phyloP scores from a whole-genome alignment of 2,329 filamentous ascomycete species.

The Aspergillus pseudonomiae region DNA sequence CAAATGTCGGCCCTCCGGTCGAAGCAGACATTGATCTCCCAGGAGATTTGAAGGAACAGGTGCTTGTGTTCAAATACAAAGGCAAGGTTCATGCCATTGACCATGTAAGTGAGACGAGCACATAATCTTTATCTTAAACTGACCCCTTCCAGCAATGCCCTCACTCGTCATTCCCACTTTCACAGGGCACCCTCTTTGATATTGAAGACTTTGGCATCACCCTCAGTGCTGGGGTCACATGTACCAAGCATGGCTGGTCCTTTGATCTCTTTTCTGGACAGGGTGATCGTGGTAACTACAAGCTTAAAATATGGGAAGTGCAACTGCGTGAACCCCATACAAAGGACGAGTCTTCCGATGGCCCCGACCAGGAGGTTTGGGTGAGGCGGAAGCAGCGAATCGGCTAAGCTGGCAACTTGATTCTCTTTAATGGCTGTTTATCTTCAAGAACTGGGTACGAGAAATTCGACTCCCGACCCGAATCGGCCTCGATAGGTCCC shows the following conservation, averaged over 20 bases:
- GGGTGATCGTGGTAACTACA: constrained; percentile 65
- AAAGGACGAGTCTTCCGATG: constrained; percentile 2
- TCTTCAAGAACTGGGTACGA: background rate
- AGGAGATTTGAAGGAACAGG: constrained; percentile 58
- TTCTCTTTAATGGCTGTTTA: background rate
- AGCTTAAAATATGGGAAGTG: constrained; percentile 65
- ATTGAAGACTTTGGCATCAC: constrained; percentile 70
- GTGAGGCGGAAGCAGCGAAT: constrained; percentile 39
- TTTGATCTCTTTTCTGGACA: constrained; percentile 69
- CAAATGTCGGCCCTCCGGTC: constrained; percentile 35
- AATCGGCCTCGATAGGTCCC: background rate
- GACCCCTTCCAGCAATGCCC: constrained; percentile 60
- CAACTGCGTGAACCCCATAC: constrained; percentile 49
- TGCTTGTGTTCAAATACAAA: constrained; percentile 66
- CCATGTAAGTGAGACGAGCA: constrained; percentile 53
- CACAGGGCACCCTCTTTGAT: constrained; percentile 65
- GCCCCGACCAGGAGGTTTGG: constrained; percentile 36
- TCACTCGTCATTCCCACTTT: constrained; percentile 68
- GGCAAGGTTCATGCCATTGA: constrained; percentile 69
- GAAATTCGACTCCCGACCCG: background rate
- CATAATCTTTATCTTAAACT: background rate
- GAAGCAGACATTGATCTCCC: constrained; percentile 38
- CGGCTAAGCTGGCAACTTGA: constrained; percentile 18
- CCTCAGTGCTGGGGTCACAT: constrained; percentile 59
- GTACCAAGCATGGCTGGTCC: constrained; percentile 71